phyloP scores from a whole-genome alignment of 2,329 filamentous ascomycete genomes.

The Tolypocladium inflatum region DNA sequence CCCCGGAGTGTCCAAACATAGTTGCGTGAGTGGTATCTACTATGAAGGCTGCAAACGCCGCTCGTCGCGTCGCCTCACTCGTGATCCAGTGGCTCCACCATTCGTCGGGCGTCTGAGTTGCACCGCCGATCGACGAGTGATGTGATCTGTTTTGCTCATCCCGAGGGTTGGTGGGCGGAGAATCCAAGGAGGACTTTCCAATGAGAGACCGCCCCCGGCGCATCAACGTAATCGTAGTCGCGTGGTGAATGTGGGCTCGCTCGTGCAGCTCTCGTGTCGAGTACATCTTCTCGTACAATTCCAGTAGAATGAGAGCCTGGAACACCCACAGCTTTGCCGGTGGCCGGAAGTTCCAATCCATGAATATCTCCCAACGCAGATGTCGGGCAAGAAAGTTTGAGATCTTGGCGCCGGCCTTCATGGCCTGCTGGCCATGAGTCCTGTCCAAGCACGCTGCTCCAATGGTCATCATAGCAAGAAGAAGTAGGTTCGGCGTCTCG shows the following conservation, averaged over 20 bases:
- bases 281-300: conserved; percentile 97
- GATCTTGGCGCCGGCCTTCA: conserved; percentile 68
- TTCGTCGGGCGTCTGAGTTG: conserved; percentile 65
- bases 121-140: conserved; percentile 52
- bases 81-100: conserved; percentile 97
- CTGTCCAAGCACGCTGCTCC: conserved; percentile 86
- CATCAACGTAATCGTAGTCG: conserved; percentile 92
- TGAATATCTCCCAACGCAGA: conserved; percentile 92
- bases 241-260: conserved; percentile 91
- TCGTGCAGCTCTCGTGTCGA: conserved; percentile 87
- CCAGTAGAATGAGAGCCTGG: conserved; percentile 78
- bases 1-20: conserved; percentile 95
- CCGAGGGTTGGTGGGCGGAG: conserved; percentile 59
- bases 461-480: conserved; percentile 86
- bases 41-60: conserved; percentile 88
- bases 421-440: conserved; percentile 63
- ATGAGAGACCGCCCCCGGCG: conserved; percentile 84
- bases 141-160: conserved; percentile 48
- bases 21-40: conserved; percentile 94
- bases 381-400: conserved; percentile 90
- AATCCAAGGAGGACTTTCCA: conserved; percentile 74
- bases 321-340: conserved; percentile 96
- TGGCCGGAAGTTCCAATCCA: conserved; percentile 79
- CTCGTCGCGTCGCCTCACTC: conserved; percentile 80
- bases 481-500: conserved; percentile 71